Evolutionary conservation across 345 rosid genomes (phyloP), one percentile per base, ranked within the genome.

Genomic region (Eucalyptus pauciflora): DNA sequence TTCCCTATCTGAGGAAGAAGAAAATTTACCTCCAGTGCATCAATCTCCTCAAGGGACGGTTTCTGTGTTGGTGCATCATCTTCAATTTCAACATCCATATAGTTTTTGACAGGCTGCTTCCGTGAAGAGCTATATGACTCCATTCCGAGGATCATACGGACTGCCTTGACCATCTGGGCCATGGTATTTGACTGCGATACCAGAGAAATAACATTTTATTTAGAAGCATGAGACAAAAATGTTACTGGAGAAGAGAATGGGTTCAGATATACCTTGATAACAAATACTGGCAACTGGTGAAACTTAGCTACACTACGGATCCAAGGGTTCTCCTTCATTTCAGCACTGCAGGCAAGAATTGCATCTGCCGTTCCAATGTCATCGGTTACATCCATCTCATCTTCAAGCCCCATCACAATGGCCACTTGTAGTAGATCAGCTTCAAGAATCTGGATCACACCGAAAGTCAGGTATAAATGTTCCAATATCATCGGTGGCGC

Each of bases 101-200:
- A 90, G 85, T 60, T 89, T 92, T 91, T 91, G 88, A 45, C 67
- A 31, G 93, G 90, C 87, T 85, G 88, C 91, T 92, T 92, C 83
- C 90, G 85, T 48, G 89, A 81, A 71, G 95, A 91, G 89, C 94
- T 94, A 88, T 92, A 92, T 43, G 98, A 94, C 90, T 94, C 98
- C 91, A 93, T 94, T 87, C 96, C 95, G 51, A 96, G 97, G 91
- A 97, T 95, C 96, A 94, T 94, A 13, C 98, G 96, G 88, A 97
- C 93, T 62, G 99, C 99, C 93, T 97, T 97, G 88, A 96, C 99
- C 98, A 96, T 95, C 91, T 96, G 98, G 29, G 99, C 99, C 99
- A 96, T 95, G 33, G 99, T 95, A 92, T 94, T 96, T 86, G 97
- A 95, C 99, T 97, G 96, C 93, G 91, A 69, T 64, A 41, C 83